Evolutionary conservation across 495 filamentous ascomycete species (phyloP).

Genomic region (Penicillium arizonense): DNA sequence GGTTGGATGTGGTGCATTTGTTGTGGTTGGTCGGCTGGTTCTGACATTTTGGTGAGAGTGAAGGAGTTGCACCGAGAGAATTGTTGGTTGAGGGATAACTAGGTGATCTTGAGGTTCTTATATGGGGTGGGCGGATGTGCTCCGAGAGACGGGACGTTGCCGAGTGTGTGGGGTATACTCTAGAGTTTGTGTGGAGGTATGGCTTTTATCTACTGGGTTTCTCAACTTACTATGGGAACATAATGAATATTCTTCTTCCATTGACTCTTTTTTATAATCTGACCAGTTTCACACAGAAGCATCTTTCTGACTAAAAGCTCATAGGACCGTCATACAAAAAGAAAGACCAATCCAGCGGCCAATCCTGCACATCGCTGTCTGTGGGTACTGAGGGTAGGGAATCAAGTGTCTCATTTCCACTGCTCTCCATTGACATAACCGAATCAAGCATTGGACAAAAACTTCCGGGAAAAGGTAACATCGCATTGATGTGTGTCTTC

Average conservation of each 20-base stretch:
- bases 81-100: neutral
- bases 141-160: too few species aligned
- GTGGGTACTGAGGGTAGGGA: neutral
- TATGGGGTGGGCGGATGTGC: too few species aligned
- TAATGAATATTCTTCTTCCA: too few species aligned
- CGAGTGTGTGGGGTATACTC: too few species aligned
- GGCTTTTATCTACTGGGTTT: too few species aligned
- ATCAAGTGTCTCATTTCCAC: neutral
- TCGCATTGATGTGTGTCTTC: neutral
- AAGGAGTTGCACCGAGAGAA: neutral
- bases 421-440: neutral
- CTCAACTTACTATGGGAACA: too few species aligned
- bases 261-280: too few species aligned
- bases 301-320: neutral
- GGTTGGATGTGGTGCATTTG: constrained; percentile 27
- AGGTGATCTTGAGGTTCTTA: neutral
- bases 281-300: too few species aligned
- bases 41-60: constrained; percentile 10
- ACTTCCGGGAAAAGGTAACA: constrained; percentile 4
- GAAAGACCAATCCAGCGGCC: constrained; percentile 9
- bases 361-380: neutral
- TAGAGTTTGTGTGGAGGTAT: too few species aligned
- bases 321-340: constrained; percentile 6
- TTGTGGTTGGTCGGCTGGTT: constrained; percentile 11
- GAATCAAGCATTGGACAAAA: constrained; percentile 9